A percentile compares a stretch with the other conserved stretches of the same genome.
Conservation (phyloP, 2,329 filamentous ascomycete species). For the Xylaria sp. region DNA sequence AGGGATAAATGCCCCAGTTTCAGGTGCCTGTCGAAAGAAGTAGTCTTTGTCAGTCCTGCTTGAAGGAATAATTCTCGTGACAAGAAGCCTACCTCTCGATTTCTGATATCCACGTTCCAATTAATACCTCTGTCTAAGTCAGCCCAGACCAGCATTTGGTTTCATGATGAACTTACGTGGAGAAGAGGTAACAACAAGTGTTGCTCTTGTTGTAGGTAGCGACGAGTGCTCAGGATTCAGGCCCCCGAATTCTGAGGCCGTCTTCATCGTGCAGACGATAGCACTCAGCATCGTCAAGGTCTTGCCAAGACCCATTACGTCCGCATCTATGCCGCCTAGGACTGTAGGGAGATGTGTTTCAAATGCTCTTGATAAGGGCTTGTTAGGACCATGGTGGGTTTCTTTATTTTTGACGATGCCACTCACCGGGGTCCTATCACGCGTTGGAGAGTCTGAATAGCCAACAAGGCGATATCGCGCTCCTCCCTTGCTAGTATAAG, state of each 20-base stretch:
- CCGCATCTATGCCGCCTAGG: constrained; percentile 7
- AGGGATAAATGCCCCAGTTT: neutral
- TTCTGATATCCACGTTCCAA: neutral
- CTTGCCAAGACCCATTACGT: constrained; percentile 19
- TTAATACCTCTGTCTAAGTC: neutral
- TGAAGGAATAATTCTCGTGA: neutral
- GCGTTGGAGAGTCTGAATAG: neutral
- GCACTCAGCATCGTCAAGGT: constrained; percentile 17
- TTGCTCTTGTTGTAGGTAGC: neutral
- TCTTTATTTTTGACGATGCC: neutral
- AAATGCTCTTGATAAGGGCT: no score
- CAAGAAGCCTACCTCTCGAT: neutral
- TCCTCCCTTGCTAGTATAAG: constrained; percentile 10
- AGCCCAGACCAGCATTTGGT: neutral
- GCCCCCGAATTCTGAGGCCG: neutral
- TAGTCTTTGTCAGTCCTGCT: neutral
- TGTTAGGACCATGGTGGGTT: no score
- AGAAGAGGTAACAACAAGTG: constrained; percentile 7
- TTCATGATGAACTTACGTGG: neutral
- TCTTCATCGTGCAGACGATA: neutral
- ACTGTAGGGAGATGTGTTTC: neutral
- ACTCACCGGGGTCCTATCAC: neutral
- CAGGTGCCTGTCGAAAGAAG: neutral
- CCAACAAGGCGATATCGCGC: neutral
- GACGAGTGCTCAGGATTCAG: no score